Evolutionary conservation across 352 stramenopile species (phyloP).

Genomic region (Globisporangium nodosum): DNA sequence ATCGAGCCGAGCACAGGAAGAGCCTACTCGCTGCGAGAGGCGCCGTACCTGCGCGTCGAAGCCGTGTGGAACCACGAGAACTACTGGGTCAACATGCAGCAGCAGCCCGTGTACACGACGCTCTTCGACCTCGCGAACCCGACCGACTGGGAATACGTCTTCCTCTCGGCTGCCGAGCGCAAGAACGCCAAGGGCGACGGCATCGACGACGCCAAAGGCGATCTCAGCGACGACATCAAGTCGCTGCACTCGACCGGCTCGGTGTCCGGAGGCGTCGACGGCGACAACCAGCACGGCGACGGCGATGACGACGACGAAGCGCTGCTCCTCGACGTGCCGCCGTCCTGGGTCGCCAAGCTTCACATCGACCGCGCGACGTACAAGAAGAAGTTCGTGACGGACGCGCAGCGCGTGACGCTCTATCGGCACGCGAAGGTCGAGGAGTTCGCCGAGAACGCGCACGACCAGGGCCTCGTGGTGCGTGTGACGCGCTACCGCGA

Average conservation of each 20-base stretch:
- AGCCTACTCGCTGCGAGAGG: conserved; percentile 67
- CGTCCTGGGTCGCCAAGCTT: conserved; percentile 80
- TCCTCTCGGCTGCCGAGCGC: conserved; percentile 73
- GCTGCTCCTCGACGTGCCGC: conserved; percentile 77
- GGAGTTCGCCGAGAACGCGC: conserved; percentile 87
- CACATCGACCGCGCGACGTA: conserved; percentile 66
- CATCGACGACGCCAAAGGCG: conserved; percentile 40
- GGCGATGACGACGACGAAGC: conserved; percentile 42
- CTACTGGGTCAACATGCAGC: conserved; percentile 95
- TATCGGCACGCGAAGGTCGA: conserved; percentile 90
- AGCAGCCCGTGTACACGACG: conserved; percentile 50
- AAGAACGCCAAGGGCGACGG: conserved; percentile 38
- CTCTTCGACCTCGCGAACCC: conserved; percentile 81
- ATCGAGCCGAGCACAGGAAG: conserved; percentile 91
- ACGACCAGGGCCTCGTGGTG: conserved; percentile 85
- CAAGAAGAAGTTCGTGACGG: conserved; percentile 83
- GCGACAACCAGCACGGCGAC: conserved; percentile 45
- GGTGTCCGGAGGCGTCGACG: conserved; percentile 13
- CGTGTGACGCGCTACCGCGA: conserved; percentile 86
- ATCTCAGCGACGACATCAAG: conserved; percentile 60
- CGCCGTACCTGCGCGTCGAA: conserved; percentile 87
- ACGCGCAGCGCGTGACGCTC: conserved; percentile 84
- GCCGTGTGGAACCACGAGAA: conserved; percentile 93
- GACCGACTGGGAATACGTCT: conserved; percentile 91
- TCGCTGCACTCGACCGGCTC: conserved; percentile 19